Percentiles rank a stretch among this genome's conserved stretches.
phyloP scores from a whole-genome alignment of 2,329 filamentous ascomycete species.

The Chrysosporium queenslandicum region DNA sequence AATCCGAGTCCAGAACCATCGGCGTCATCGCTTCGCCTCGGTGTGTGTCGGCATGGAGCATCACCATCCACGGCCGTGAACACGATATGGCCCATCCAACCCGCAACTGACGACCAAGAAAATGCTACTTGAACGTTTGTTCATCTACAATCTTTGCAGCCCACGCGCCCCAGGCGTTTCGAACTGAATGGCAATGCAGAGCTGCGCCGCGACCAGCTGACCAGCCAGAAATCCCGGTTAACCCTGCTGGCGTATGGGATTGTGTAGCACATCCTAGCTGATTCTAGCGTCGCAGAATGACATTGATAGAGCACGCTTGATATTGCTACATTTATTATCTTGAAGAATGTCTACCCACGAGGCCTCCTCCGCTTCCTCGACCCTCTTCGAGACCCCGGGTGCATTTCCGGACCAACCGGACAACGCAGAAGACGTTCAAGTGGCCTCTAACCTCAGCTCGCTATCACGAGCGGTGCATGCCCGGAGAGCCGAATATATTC shows the following conservation, averaged over 20 bases:
- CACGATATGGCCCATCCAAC: not conserved
- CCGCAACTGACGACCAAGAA: not conserved
- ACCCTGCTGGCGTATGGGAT: too few species aligned
- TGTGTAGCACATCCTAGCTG: too few species aligned
- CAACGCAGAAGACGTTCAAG: constrained; percentile 11
- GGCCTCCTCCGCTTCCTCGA: not conserved
- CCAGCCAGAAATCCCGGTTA: not conserved
- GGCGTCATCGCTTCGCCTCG: not conserved
- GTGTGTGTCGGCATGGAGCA: not conserved
- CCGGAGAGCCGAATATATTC: constrained; percentile 68
- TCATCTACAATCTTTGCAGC: not conserved
- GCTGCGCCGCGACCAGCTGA: constrained; percentile 2
- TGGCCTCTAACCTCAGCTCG: constrained; percentile 30
- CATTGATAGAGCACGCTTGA: not conserved
- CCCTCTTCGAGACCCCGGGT: constrained; percentile 37
- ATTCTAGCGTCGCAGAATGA: not conserved
- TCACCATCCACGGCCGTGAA: not conserved
- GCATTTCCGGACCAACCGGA: constrained; percentile 35
- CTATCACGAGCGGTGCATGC: constrained; percentile 55
- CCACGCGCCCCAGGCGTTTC: not conserved
- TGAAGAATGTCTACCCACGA: not conserved
- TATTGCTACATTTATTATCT: not conserved
- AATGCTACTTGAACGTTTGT: not conserved
- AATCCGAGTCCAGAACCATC: not conserved
- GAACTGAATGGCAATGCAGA: not conserved